Conservation (phyloP, 306 rosid species). For the Rubus parviflorus region DNA sequence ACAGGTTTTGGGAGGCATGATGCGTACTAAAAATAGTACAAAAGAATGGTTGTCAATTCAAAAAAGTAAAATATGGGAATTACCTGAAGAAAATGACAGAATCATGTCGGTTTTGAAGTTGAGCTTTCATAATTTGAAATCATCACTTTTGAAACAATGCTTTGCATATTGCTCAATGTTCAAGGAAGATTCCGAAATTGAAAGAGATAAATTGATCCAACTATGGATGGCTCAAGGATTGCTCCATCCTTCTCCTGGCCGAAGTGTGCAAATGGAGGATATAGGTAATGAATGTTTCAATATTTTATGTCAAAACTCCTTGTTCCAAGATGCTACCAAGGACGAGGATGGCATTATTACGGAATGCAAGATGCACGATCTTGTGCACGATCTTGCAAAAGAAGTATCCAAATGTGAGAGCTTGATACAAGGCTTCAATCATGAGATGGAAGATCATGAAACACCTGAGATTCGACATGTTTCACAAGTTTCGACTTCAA, state of each 20-base stretch:
- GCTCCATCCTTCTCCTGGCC: not conserved
- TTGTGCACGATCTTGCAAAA: slow-evolving; percentile 15
- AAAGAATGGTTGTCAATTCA: not conserved
- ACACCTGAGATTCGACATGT: not conserved
- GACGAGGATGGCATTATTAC: not conserved
- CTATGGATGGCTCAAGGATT: slow-evolving; percentile 29
- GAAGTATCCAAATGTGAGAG: not conserved
- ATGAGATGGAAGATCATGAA: not conserved
- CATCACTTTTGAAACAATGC: slow-evolving; percentile 16
- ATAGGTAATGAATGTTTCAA: slow-evolving; percentile 2
- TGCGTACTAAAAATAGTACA: not conserved
- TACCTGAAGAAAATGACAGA: not conserved
- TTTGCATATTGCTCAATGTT: slow-evolving; percentile 25
- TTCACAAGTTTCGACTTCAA: not conserved
- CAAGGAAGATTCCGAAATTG: not conserved
- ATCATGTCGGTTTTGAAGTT: slow-evolving; percentile 14
- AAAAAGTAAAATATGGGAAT: not conserved
- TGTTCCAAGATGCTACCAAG: not conserved
- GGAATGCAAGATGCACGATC: slow-evolving; percentile 8
- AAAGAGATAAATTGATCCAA: slow-evolving; percentile 6
- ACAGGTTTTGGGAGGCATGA: slow-evolving; percentile 20
- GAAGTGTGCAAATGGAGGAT: slow-evolving; percentile 11
- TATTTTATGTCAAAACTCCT: not conserved
- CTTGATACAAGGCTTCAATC: not conserved
- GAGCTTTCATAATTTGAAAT: slow-evolving; percentile 15